Evolutionary conservation across 106 monocot species (phyloP).

Genomic region (Agapanthus africanus): DNA sequence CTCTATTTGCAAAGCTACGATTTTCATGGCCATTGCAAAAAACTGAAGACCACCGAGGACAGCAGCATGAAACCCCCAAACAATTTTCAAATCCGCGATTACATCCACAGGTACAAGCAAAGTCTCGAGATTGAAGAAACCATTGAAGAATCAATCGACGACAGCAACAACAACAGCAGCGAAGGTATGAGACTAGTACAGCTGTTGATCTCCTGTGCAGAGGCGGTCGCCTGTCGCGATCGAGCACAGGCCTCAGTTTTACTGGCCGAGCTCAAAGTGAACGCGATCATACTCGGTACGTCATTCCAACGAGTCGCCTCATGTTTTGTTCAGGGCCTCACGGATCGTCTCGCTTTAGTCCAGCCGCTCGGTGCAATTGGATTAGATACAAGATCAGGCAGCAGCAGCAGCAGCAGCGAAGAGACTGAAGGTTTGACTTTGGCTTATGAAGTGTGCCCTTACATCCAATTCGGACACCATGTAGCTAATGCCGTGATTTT

Average conservation of each 20-base stretch:
- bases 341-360: slow-evolving; percentile 15
- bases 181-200: slow-evolving; percentile 26
- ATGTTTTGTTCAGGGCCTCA: slow-evolving; percentile 22
- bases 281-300: slow-evolving; percentile 10
- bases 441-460: slow-evolving; percentile 30
- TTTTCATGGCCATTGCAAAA: too few species aligned
- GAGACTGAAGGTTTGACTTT: slow-evolving; percentile 10
- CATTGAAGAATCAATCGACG: not conserved
- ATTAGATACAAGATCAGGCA: not conserved
- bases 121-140: not conserved
- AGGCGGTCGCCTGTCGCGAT: slow-evolving; percentile 35
- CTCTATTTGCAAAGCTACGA: too few species aligned
- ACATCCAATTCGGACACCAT: slow-evolving; percentile 23
- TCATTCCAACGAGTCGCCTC: slow-evolving; percentile 28
- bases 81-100: too few species aligned
- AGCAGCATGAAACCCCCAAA: too few species aligned
- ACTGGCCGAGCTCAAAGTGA: slow-evolving; percentile 12
- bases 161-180: too few species aligned
- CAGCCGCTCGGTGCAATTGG: slow-evolving; percentile 15
- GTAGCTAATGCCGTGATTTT: slow-evolving; percentile 22
- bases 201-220: slow-evolving; percentile 30
- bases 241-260: slow-evolving; percentile 23
- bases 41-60: too few species aligned
- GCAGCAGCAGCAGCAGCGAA: not conserved
- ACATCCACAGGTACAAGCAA: slow-evolving; percentile 14